These are phyloP conservation scores for Didymella arachidicola DNA, from an alignment of 2,329 filamentous ascomycete species.

Conservation along the genomic window DNA sequence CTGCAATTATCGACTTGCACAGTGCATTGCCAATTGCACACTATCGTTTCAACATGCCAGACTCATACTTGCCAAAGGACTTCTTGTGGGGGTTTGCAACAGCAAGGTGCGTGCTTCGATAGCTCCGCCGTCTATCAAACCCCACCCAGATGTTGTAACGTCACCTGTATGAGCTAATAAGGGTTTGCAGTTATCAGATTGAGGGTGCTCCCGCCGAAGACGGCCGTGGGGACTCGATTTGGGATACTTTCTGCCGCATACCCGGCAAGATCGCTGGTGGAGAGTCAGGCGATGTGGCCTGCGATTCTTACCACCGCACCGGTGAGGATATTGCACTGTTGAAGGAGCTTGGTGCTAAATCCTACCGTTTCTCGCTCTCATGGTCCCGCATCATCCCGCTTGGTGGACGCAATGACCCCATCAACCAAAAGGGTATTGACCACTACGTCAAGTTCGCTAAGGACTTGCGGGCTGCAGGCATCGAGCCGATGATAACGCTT, in stretches of 20 bases:
- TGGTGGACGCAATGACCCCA: conserved; percentile 80
- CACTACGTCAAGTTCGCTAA: conserved; percentile 83
- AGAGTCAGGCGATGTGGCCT: conserved; percentile 77
- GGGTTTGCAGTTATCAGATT: conserved; percentile 77
- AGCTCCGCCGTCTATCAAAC: conserved; percentile 26
- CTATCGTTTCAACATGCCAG: conserved; percentile 40
- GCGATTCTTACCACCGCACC: conserved; percentile 85
- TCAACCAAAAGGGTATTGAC: conserved; percentile 79
- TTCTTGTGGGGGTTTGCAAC: conserved; percentile 55
- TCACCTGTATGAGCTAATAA: conserved; percentile 31
- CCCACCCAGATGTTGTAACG: conserved; percentile 30
- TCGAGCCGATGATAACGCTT: conserved; percentile 81
- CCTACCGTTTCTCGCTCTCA: conserved; percentile 85
- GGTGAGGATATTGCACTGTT: conserved; percentile 79
- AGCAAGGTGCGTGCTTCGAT: conserved; percentile 48
- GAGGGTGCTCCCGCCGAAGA: conserved; percentile 79
- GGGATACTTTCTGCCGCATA: conserved; percentile 86
- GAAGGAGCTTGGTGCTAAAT: conserved; percentile 74
- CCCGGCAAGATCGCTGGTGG: conserved; percentile 84
- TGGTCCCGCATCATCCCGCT: conserved; percentile 85
- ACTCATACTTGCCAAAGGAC: conserved; percentile 50
- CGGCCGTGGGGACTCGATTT: conserved; percentile 82
- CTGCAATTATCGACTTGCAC: conserved; percentile 19
- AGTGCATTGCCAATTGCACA: conserved; percentile 16
- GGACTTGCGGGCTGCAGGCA: conserved; percentile 76